Percentiles rank a stretch among this genome's conserved stretches.
These are phyloP conservation scores for Drechslerella dactyloides DNA, from an alignment of 2,329 filamentous ascomycete species.

Conservation along the genomic window DNA sequence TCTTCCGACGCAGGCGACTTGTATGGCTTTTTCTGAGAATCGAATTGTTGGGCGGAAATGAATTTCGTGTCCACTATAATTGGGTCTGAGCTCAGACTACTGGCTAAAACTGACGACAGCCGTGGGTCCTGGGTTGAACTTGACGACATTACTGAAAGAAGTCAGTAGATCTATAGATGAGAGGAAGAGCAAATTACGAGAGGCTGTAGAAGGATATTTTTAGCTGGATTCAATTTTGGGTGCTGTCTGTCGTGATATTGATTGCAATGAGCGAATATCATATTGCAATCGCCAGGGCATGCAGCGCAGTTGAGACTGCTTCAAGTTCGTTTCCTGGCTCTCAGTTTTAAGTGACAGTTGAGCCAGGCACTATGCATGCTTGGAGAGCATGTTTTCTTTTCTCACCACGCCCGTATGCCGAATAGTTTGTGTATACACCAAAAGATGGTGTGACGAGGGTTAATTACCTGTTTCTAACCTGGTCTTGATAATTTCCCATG, in stretches of 20 bases:
- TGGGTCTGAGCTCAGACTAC: too few relatives aligned
- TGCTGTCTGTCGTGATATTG: neutral
- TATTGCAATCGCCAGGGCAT: neutral
- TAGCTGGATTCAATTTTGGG: too few relatives aligned
- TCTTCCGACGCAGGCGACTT: neutral
- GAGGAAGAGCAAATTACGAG: neutral
- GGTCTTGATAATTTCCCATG: neutral
- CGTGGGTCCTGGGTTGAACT: neutral
- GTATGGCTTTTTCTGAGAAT: neutral
- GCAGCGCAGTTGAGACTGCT: too few relatives aligned
- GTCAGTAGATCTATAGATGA: too few relatives aligned
- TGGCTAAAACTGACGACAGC: too few relatives aligned
- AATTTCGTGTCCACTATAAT: neutral
- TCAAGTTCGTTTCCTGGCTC: too few relatives aligned
- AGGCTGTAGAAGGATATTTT: neutral
- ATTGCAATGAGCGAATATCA: neutral
- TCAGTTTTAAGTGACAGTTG: too few relatives aligned
- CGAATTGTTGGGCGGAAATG: neutral
- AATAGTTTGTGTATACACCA: neutral
- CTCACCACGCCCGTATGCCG: neutral
- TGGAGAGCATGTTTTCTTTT: neutral
- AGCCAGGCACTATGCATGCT: too few relatives aligned
- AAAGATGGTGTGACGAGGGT: neutral
- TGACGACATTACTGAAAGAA: too few relatives aligned
- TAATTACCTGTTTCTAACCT: neutral